These are phyloP conservation scores for Acanthamoeba healyi DNA, from an alignment of 208 protist genomes.

Conservation along the genomic window DNA sequence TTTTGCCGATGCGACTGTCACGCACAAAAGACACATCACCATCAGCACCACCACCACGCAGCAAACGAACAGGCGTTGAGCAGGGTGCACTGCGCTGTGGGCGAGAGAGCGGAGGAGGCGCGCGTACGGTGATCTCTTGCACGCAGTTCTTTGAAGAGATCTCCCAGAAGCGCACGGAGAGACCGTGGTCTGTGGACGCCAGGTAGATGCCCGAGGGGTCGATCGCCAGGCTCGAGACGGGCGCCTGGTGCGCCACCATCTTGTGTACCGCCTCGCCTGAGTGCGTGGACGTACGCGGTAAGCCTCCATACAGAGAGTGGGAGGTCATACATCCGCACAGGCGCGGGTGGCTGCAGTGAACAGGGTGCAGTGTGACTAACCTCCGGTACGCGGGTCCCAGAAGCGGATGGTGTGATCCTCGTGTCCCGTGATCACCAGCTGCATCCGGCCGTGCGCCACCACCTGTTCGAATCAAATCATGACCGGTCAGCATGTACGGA, in stretches of 20 bases:
- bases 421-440: conserved; percentile 74
- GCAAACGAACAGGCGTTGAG: too few species aligned
- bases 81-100: too few species aligned
- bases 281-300: too few species aligned
- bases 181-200: conserved; percentile 73
- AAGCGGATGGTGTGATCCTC: conserved; percentile 82
- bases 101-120: too few species aligned
- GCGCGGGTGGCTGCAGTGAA: neutral
- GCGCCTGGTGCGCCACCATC: conserved; percentile 79
- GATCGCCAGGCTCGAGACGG: conserved; percentile 76
- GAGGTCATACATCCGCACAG: too few species aligned
- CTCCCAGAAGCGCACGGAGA: conserved; percentile 81
- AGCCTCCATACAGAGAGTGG: too few species aligned
- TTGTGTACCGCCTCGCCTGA: conserved; percentile 44
- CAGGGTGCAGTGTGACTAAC: too few species aligned
- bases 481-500: too few species aligned
- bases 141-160: conserved; percentile 78
- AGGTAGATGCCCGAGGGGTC: conserved; percentile 81
- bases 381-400: conserved; percentile 62
- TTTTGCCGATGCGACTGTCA: conserved; percentile 77
- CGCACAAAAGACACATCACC: neutral
- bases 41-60: neutral
- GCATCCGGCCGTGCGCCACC: conserved; percentile 58
- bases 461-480: too few species aligned
- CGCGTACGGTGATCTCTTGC: conserved; percentile 75